A percentile compares a stretch with the other conserved stretches of the same genome.
These are phyloP conservation scores for Lophiotrema nucula DNA, from an alignment of 495 filamentous ascomycete species.

Conservation along the genomic window DNA sequence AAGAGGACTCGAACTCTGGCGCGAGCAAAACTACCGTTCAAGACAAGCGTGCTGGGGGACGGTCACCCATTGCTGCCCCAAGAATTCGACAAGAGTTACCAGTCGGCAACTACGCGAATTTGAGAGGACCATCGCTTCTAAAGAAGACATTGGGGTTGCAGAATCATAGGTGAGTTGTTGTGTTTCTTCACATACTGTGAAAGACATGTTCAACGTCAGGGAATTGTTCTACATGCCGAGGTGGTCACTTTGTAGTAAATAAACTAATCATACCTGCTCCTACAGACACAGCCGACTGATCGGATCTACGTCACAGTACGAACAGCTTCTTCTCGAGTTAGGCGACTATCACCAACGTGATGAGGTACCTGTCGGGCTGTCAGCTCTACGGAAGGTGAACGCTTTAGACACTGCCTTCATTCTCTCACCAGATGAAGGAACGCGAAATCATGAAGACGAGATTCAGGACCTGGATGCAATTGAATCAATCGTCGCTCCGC, in stretches of 20 bases:
- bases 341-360: constrained; percentile 64
- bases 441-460: constrained; percentile 57
- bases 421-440: constrained; percentile 62
- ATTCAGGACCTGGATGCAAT: constrained; percentile 70
- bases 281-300: constrained; percentile 38
- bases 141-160: constrained; percentile 40
- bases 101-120: constrained; percentile 37
- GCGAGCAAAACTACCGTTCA: neutral
- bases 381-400: constrained; percentile 71
- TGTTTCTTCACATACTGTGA: too few species aligned
- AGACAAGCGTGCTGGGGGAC: neutral
- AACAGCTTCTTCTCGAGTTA: constrained; percentile 64
- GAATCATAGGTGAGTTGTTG: too few species aligned
- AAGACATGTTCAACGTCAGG: too few species aligned
- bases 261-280: too few species aligned
- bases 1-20: constrained; percentile 21
- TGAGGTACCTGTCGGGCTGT: constrained; percentile 59
- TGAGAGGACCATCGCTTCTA: constrained; percentile 37
- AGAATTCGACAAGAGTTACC: constrained; percentile 25
- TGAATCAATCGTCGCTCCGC: constrained; percentile 73
- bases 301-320: constrained; percentile 59
- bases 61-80: constrained; percentile 1
- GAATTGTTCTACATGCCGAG: too few species aligned
- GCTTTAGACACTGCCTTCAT: constrained; percentile 70
- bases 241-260: too few species aligned